phyloP scores from a whole-genome alignment of 2,329 filamentous ascomycete species.

The Penicillium sp. region DNA sequence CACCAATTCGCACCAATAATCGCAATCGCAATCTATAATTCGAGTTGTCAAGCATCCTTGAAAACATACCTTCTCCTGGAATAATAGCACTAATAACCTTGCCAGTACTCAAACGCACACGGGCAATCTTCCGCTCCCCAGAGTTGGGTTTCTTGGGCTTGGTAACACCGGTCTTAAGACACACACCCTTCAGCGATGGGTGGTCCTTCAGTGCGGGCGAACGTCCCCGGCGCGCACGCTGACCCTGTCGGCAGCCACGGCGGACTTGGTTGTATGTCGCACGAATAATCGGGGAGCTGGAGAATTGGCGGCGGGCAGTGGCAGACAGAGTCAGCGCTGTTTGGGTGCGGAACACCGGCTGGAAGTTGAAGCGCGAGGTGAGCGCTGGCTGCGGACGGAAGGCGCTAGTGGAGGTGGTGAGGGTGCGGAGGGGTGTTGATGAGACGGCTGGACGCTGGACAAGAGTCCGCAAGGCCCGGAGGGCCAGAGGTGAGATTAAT shows the following conservation, averaged over 20 bases:
- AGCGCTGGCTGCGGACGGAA: conserved; percentile 22
- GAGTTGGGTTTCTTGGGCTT: conserved; percentile 99
- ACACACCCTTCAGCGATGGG: conserved; percentile 91
- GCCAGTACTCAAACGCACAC: conserved; percentile 83
- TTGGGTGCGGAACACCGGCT: conserved; percentile 33
- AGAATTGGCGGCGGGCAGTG: conserved; percentile 49
- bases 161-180: conserved; percentile 87
- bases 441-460: conserved; percentile 25
- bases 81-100: conserved; percentile 91
- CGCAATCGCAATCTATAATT: conserved; percentile 1
- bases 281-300: conserved; percentile 55
- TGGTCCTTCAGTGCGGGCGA: conserved; percentile 78
- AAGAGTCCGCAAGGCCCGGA: conserved; percentile 37
- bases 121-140: conserved; percentile 91
- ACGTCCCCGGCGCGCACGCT: conserved; percentile 78
- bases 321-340: conserved; percentile 23
- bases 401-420: conserved; percentile 21
- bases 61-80: conserved; percentile 72
- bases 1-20: background rate
- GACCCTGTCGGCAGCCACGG: conserved; percentile 72
- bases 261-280: conserved; percentile 74
- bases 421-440: conserved; percentile 23
- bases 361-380: conserved; percentile 23
- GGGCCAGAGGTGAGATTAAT: conserved; percentile 34
- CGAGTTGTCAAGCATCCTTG: conserved; percentile 14